Evolutionary conservation across 495 filamentous ascomycete genomes (phyloP).

Genomic region (Penicillium coffeae): DNA sequence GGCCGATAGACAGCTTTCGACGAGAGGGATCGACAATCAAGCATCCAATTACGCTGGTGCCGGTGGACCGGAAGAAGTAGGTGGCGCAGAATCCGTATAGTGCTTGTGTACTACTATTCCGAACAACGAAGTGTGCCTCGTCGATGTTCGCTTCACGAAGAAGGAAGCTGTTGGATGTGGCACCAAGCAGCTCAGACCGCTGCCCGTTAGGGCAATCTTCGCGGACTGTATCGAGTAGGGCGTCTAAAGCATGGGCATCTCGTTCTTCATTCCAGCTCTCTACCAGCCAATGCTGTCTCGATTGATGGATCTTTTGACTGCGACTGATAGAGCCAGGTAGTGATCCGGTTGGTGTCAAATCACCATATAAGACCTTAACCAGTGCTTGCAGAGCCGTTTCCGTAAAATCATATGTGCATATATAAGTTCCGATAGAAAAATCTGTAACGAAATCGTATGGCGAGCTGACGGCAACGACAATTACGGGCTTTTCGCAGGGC

Average conservation of each 20-base stretch:
- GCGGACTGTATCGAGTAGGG: constrained; percentile 60
- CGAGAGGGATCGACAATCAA: constrained; percentile 80
- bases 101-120: constrained; percentile 82
- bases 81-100: constrained; percentile 88
- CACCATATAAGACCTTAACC: constrained; percentile 76
- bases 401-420: constrained; percentile 93
- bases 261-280: constrained; percentile 76
- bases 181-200: constrained; percentile 58
- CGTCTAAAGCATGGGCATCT: constrained; percentile 65
- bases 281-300: constrained; percentile 84
- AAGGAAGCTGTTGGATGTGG: constrained; percentile 72
- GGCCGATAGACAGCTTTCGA: constrained; percentile 79
- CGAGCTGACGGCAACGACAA: constrained; percentile 86
- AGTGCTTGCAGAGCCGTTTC: constrained; percentile 81
- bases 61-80: constrained; percentile 66
- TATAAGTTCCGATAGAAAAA: constrained; percentile 75
- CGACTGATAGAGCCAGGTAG: constrained; percentile 79
- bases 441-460: constrained; percentile 97
- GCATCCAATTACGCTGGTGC: constrained; percentile 73
- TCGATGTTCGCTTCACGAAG: constrained; percentile 62
- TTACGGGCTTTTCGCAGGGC: constrained; percentile 59
- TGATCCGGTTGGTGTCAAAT: constrained; percentile 64
- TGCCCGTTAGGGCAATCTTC: constrained; percentile 53
- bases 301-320: constrained; percentile 75
- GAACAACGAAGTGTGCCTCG: constrained; percentile 83